These are phyloP conservation scores for Epichloe gansuensis DNA, from an alignment of 2,329 filamentous ascomycete genomes.

Conservation along the genomic window DNA sequence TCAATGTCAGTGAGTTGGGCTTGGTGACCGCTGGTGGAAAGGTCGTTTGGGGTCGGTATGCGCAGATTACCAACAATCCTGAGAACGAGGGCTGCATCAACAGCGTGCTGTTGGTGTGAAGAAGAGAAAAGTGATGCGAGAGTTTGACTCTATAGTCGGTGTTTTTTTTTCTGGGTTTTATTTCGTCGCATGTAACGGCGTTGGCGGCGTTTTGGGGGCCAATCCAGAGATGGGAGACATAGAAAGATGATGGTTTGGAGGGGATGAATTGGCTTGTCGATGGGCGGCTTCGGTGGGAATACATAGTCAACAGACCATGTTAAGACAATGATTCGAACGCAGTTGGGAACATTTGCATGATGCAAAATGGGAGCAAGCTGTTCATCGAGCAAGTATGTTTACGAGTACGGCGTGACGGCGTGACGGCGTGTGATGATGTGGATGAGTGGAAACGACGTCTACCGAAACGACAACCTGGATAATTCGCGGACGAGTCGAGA, in stretches of 20 bases:
- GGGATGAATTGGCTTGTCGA: not conserved
- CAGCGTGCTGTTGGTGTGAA: conserved; percentile 22
- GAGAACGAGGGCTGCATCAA: conserved; percentile 37
- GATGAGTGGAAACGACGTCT: too few relatives aligned
- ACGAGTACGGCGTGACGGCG: too few relatives aligned
- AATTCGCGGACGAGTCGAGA: not conserved
- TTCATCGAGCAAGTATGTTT: too few relatives aligned
- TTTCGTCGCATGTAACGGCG: conserved; percentile 16
- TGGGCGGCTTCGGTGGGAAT: not conserved
- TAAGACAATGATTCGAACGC: not conserved
- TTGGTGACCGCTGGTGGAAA: conserved; percentile 85
- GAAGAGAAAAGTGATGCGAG: not conserved
- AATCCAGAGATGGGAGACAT: not conserved
- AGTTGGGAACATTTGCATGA: too few relatives aligned
- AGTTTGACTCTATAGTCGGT: not conserved
- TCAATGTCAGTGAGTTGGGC: conserved; percentile 86
- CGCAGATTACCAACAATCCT: conserved; percentile 36
- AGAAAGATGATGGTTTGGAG: not conserved
- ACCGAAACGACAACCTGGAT: too few relatives aligned
- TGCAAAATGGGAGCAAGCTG: too few relatives aligned
- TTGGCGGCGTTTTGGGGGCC: conserved; percentile 12
- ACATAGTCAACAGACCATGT: not conserved
- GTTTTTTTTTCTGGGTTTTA: conserved; percentile 1
- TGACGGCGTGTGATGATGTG: too few relatives aligned
- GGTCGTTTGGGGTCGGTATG: conserved; percentile 83